Evolutionary conservation across 1,139 yeast genomes (phyloP), one percentile per base, ranked within the genome.

Genomic region (Blastobotrys capitulatus): DNA sequence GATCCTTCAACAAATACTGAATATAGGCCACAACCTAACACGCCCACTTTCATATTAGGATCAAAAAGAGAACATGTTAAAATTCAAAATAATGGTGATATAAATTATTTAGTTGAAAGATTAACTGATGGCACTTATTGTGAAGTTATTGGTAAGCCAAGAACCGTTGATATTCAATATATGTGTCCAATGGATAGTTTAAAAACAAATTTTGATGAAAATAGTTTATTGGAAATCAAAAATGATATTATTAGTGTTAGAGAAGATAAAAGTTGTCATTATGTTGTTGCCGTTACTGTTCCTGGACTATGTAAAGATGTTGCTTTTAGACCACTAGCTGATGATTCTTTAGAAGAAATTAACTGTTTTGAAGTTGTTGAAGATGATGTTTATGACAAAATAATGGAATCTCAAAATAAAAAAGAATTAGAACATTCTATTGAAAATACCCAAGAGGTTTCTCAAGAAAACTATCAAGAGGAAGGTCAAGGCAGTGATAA

Each of bases 181-280:
- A 71, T 75, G 34, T 90, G 97, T 65, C 82, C 81, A 55, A 73
- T 77, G 0, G 60, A 62, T 18, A 12, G 15, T 20, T 15, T 31
- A 2, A 32, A 39, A n/a, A 16, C n/a, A 2, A 31, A 38, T 10
- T 5, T 5, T 15, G 19, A 39, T 27, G 18, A 18, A n/a, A 20
- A 18, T 6, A 18, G 18, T 36, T 10, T 20, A 12, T 6, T 4
- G 1, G 57, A 54, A 13, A 59, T 64, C 1, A 54, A 56, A 8
- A 63, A 58, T 13, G 54, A 57, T 4, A 66, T 81, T 2, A 68
- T 68, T 16, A 74, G 75, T 52, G 76, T 83, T 0, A 71, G 71
- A 46, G 97, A 90, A 66, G 70, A 79, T 46, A 77, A 76, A 54
- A 83, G 92, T 0, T 89, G 97, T 64, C 79, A 79, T 44, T 88